These are phyloP conservation scores for Tuber brumale DNA, from an alignment of 495 filamentous ascomycete species.

Conservation along the genomic window DNA sequence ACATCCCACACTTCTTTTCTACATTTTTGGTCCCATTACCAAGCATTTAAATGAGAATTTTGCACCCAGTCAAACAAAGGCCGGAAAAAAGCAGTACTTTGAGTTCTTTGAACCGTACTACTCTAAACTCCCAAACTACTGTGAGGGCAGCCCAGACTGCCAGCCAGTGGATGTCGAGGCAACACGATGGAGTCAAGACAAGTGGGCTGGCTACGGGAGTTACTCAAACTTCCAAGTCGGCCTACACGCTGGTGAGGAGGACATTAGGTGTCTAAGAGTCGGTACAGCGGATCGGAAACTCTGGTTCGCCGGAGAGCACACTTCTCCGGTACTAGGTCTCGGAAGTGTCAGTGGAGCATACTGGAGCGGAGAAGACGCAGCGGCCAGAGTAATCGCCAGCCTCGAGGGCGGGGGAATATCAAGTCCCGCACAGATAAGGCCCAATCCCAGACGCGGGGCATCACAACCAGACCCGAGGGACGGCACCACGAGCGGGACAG, in stretches of 20 bases:
- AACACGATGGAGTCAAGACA: slow-evolving; percentile 76
- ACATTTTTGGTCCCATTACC: slow-evolving; percentile 61
- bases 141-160: slow-evolving; percentile 50
- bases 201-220: slow-evolving; percentile 78
- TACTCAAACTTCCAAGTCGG: slow-evolving; percentile 87
- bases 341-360: slow-evolving; percentile 86
- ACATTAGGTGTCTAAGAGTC: slow-evolving; percentile 65
- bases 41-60: slow-evolving; percentile 44
- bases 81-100: slow-evolving; percentile 47
- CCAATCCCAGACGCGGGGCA: background rate
- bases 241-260: slow-evolving; percentile 59
- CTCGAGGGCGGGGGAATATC: slow-evolving; percentile 16
- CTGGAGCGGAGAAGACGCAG: slow-evolving; percentile 82
- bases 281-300: slow-evolving; percentile 64
- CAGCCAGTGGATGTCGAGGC: slow-evolving; percentile 57
- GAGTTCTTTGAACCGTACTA: slow-evolving; percentile 70
- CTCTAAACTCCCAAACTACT: slow-evolving; percentile 64
- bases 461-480: slow-evolving; percentile 21
- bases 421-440: slow-evolving; percentile 12
- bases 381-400: slow-evolving; percentile 52
- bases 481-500: slow-evolving; percentile 13
- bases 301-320: slow-evolving; percentile 95
- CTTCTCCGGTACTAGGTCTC: slow-evolving; percentile 77
- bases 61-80: slow-evolving; percentile 46
- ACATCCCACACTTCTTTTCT: slow-evolving; percentile 89